Conservation (phyloP, 257 asterid species). For the Nemophila menziesii region DNA sequence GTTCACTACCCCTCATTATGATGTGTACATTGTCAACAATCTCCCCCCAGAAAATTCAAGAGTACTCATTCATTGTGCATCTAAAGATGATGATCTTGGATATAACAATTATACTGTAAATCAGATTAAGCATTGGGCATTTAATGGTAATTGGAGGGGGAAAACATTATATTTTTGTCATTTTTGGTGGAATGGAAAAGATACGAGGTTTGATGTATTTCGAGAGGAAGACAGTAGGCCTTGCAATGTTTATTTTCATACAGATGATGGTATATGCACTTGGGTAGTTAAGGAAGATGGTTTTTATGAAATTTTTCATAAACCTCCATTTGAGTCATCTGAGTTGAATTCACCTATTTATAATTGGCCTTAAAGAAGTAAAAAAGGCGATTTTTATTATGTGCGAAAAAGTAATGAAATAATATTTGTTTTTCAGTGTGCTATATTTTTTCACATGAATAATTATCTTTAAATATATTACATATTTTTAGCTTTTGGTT, state of each 20-base stretch:
- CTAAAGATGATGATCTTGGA: constrained; percentile 10
- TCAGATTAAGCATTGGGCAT: background rate
- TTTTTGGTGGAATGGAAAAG: constrained; percentile 5
- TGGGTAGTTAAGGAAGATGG: constrained; percentile 7
- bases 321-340: background rate
- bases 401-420: too few species aligned
- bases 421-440: too few species aligned
- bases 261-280: background rate
- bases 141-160: background rate
- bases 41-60: background rate
- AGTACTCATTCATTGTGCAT: constrained; percentile 4
- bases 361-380: too few species aligned
- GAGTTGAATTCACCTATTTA: too few species aligned
- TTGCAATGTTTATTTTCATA: too few species aligned
- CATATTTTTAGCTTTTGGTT: too few species aligned
- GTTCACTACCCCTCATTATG: background rate
- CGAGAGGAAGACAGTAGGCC: background rate
- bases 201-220: constrained; percentile 2
- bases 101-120: background rate
- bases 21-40: background rate
- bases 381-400: too few species aligned
- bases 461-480: too few species aligned
- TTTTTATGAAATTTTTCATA: background rate
- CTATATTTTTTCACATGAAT: too few species aligned
- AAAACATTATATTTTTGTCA: constrained; percentile 10